Evolutionary conservation across 805 yeast species (phyloP).

Genomic region (Yarrowia hollandica): DNA sequence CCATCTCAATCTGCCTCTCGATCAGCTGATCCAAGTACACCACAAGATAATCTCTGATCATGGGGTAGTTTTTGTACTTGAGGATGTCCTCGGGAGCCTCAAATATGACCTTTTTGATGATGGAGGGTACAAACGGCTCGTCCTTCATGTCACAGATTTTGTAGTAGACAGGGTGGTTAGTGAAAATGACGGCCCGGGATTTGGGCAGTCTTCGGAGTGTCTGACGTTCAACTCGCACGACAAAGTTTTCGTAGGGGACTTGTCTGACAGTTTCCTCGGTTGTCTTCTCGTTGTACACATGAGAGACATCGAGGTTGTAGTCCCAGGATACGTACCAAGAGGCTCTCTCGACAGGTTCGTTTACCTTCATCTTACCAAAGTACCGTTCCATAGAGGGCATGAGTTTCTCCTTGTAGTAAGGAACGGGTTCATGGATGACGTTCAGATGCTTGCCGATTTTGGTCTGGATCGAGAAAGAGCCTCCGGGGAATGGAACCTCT

Average conservation of each 20-base stretch:
- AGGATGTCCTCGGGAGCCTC: conserved; percentile 68
- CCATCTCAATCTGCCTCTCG: conserved; percentile 53
- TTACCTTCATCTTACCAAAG: conserved; percentile 61
- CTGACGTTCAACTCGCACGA: conserved; percentile 72
- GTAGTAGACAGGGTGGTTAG: conserved; percentile 75
- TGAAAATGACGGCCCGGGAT: conserved; percentile 57
- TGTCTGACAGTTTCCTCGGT: conserved; percentile 37
- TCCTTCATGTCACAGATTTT: conserved; percentile 75
- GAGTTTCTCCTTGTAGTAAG: conserved; percentile 65
- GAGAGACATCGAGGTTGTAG: conserved; percentile 29
- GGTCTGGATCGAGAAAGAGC: conserved; percentile 51
- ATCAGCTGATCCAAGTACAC: conserved; percentile 60
- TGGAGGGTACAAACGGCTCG: conserved; percentile 68
- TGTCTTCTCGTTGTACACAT: conserved; percentile 48
- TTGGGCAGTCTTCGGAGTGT: conserved; percentile 67
- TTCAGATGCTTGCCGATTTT: conserved; percentile 65
- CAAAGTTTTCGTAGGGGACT: conserved; percentile 52
- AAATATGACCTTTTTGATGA: conserved; percentile 58
- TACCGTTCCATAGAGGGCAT: conserved; percentile 71
- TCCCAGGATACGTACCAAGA: conserved; percentile 78
- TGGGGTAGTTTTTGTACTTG: conserved; percentile 61
- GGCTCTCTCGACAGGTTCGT: conserved; percentile 69
- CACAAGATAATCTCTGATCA: conserved; percentile 58
- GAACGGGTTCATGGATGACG: conserved; percentile 65
- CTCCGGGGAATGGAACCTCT: conserved; percentile 79